Evolutionary conservation across 176 grass and related monocot species (phyloP), one percentile per base, ranked within the genome.

Genomic region (Ensete glaucum): DNA sequence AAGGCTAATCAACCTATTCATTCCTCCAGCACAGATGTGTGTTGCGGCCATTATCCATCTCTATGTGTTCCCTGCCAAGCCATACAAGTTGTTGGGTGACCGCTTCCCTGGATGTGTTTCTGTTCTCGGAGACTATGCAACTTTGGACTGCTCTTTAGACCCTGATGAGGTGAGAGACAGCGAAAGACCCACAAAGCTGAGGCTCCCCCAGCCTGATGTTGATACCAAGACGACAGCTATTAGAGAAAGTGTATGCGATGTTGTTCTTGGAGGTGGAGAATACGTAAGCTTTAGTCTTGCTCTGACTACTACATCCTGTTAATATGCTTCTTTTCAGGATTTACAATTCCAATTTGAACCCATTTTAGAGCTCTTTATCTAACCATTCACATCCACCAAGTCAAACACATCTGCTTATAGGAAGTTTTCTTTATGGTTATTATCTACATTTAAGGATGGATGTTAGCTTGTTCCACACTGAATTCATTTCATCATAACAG

Each of bases 121-220:
- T 77, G 90, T 93, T 56, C 90, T 97, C 25, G 90, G 94, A 64
- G 90, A 93, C 77, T 92, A 97, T 85, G 85, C 88, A 76, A 91
- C 90, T 14, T 76, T 93, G 2, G 86, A 92, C 67, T 90, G 93
- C 56, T 85, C 88, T 74, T 73, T 97, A 75, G 90, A 90, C 81
- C 89, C 87, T 48, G 93, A 97, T 43, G 93, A 97, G 78, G 85
- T 97, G 24, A 92, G 87, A 77, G 90, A 97, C 64, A 97, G 89
- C 26, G 85, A 90, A 43, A 78, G 87, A 11, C 87, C 76, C 75
- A 81, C 83, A 19, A 96, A 92, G 73, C 73, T 83, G 65, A 92
- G 85, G 75, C 81, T 96, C 60, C 89, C 89, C 21, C 76, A 88
- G 69, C 83, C 83, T 34, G 54, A 70, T 78, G 85, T 80, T 78